Evolutionary conservation across 1,139 yeast genomes (phyloP).

Genomic region (Pneumocystis carinii): DNA sequence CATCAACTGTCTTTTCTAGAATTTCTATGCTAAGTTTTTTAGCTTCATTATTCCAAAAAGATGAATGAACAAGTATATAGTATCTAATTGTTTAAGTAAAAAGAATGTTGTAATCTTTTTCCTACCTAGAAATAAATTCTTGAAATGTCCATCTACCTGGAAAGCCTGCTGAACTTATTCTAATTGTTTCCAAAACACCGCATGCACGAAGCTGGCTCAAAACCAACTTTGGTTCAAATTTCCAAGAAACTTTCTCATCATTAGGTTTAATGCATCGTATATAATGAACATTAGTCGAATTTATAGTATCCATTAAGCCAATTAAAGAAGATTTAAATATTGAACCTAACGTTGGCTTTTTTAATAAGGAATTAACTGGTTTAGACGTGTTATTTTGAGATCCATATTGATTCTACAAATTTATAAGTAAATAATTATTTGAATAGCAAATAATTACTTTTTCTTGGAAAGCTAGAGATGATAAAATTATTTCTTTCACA

Average conservation of each 20-base stretch:
- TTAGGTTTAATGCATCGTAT: conserved; percentile 96
- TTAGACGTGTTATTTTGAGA: not conserved
- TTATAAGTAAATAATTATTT: conserved; percentile 15
- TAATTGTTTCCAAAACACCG: conserved; percentile 93
- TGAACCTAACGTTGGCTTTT: conserved; percentile 88
- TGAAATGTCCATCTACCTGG: conserved; percentile 93
- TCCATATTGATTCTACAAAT: not conserved
- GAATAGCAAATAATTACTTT: conserved; percentile 27
- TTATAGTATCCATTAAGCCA: conserved; percentile 82
- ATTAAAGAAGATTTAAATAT: conserved; percentile 85
- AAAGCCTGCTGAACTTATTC: conserved; percentile 95
- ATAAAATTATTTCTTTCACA: conserved; percentile 48
- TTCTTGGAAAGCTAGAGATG: conserved; percentile 42
- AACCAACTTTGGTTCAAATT: conserved; percentile 89
- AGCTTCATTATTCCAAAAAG: conserved; percentile 39
- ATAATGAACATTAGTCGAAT: conserved; percentile 89
- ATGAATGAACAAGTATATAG: conserved; percentile 62
- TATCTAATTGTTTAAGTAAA: conserved; percentile 38
- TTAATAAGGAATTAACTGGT: conserved; percentile 32
- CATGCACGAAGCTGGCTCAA: conserved; percentile 91
- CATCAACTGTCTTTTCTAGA: conserved; percentile 46
- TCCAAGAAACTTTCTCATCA: conserved; percentile 89
- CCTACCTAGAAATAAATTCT: conserved; percentile 47
- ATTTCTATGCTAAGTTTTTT: conserved; percentile 28
- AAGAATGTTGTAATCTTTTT: not conserved